These are phyloP conservation scores for Leishmania gerbilli DNA, from an alignment of 208 protist species.

Conservation along the genomic window DNA sequence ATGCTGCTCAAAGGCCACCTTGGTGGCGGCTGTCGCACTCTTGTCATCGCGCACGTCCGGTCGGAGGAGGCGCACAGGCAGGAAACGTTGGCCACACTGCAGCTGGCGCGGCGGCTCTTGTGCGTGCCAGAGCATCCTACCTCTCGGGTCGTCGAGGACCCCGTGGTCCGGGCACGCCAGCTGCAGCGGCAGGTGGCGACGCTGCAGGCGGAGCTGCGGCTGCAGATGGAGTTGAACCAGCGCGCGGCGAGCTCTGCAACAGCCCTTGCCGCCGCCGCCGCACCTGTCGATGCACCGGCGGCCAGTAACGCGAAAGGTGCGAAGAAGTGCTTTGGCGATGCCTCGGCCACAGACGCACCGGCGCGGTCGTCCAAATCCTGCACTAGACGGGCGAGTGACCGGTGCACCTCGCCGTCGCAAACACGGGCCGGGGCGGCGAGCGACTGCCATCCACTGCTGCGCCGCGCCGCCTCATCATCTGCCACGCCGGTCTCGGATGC, in stretches of 20 bases:
- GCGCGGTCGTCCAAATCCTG: not conserved
- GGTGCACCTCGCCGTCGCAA: not conserved
- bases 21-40: constrained; percentile 78
- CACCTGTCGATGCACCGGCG: not conserved
- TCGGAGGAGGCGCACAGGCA: constrained; percentile 49
- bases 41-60: constrained; percentile 89
- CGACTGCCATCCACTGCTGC: not conserved
- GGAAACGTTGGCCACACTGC: constrained; percentile 85
- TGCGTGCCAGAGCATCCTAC: constrained; percentile 73
- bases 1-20: constrained; percentile 88
- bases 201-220: constrained; percentile 88
- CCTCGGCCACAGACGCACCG: too few species aligned
- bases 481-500: not conserved
- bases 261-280: not conserved
- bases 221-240: constrained; percentile 86
- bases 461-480: not conserved
- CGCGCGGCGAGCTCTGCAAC: not conserved
- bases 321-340: not conserved
- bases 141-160: constrained; percentile 70
- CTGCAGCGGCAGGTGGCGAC: constrained; percentile 83
- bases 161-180: constrained; percentile 64
- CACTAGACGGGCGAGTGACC: not conserved
- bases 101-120: constrained; percentile 89
- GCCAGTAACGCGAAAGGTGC: not conserved
- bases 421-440: not conserved